These are phyloP conservation scores for Alternaria ventricosa DNA, from an alignment of 2,329 filamentous ascomycete species.

Conservation along the genomic window DNA sequence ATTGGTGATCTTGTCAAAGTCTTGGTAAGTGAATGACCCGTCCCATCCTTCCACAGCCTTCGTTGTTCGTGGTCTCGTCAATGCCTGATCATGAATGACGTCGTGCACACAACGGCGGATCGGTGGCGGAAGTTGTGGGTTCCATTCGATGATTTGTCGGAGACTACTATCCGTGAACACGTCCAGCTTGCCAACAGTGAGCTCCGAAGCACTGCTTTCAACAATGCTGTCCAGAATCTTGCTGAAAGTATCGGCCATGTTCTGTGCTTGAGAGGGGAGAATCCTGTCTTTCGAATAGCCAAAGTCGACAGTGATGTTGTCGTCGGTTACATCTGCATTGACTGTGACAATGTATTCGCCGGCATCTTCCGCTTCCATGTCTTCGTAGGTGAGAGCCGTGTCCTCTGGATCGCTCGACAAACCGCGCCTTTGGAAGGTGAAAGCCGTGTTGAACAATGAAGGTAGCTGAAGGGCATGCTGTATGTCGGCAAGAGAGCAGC, in stretches of 20 bases:
- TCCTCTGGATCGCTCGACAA: slow-evolving; percentile 31
- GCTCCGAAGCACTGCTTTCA: slow-evolving; percentile 12
- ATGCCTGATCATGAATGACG: slow-evolving; percentile 37
- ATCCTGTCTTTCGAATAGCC: slow-evolving; percentile 42
- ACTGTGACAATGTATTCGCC: slow-evolving; percentile 46
- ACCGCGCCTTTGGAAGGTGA: slow-evolving; percentile 44
- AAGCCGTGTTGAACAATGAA: slow-evolving; percentile 47
- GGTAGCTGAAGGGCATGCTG: slow-evolving; percentile 45
- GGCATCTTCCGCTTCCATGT: slow-evolving; percentile 45
- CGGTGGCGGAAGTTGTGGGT: slow-evolving; percentile 30
- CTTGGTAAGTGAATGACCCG: slow-evolving; percentile 40
- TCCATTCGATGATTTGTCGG: slow-evolving; percentile 38
- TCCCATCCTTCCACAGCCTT: slow-evolving; percentile 43
- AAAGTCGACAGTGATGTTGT: slow-evolving; percentile 39
- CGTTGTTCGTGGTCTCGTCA: slow-evolving; percentile 33
- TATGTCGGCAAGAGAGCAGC: slow-evolving; percentile 53
- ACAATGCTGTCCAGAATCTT: slow-evolving; percentile 34
- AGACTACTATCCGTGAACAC: slow-evolving; percentile 29
- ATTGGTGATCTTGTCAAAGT: slow-evolving; percentile 40
- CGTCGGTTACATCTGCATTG: slow-evolving; percentile 42
- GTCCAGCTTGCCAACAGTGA: slow-evolving; percentile 35
- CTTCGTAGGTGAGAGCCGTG: slow-evolving; percentile 38
- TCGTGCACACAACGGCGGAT: slow-evolving; percentile 40
- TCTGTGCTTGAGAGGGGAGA: slow-evolving; percentile 32
- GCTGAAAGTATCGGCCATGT: slow-evolving; percentile 41